phyloP scores from a whole-genome alignment of 495 filamentous ascomycete species.

The Trichoderma virens region DNA sequence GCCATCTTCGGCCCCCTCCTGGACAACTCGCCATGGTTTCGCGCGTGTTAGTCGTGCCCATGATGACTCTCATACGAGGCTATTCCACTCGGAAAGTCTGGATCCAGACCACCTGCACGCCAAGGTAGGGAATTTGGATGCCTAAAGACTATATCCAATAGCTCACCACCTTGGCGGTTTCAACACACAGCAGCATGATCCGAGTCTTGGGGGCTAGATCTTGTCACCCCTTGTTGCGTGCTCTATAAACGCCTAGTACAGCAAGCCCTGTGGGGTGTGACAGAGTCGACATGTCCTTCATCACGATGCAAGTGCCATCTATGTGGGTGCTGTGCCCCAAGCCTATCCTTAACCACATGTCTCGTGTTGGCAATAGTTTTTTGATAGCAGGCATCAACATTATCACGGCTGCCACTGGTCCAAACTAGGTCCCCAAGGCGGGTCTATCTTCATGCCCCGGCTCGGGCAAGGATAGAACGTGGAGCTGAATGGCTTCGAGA shows the following conservation, averaged over 20 bases:
- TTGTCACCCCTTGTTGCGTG: neutral
- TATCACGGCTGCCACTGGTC: constrained; percentile 4
- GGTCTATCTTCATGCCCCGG: neutral
- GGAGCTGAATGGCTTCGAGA: neutral
- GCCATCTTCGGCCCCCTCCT: neutral
- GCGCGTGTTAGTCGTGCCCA: neutral
- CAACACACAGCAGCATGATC: neutral
- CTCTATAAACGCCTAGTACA: neutral
- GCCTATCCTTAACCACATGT: neutral
- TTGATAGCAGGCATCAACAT: neutral
- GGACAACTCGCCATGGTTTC: neutral
- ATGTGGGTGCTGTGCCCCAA: neutral
- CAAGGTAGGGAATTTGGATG: neutral
- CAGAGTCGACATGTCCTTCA: neutral
- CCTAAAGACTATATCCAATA: constrained; percentile 1
- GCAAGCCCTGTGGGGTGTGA: neutral
- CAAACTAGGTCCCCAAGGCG: neutral
- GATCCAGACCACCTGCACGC: neutral
- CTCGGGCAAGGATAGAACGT: constrained; percentile 3
- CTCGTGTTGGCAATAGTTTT: neutral
- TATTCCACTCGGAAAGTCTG: neutral
- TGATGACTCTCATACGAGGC: neutral
- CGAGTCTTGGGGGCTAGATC: neutral
- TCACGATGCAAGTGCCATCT: neutral
- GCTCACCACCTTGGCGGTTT: neutral